These are phyloP conservation scores for Larix kaempferi DNA, from an alignment of 75 land plant genomes.

Conservation along the genomic window DNA sequence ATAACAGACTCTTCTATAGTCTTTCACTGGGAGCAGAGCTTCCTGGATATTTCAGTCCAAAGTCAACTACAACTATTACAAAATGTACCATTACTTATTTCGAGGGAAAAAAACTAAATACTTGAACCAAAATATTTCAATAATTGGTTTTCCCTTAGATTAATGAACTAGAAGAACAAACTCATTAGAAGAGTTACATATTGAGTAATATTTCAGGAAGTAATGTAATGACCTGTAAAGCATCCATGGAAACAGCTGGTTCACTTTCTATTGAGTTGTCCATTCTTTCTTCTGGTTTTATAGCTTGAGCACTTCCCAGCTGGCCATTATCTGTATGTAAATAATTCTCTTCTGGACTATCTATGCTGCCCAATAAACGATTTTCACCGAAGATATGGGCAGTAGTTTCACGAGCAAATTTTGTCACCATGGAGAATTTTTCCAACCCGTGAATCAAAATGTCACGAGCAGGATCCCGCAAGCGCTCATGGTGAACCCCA, in stretches of 20 bases:
- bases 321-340: neutral
- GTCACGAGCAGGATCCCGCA: conserved; percentile 82
- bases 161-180: neutral
- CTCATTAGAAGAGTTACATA: neutral
- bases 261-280: neutral
- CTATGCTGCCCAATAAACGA: conserved; percentile 28
- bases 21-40: no score
- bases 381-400: conserved; percentile 82
- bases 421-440: conserved; percentile 95
- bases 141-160: neutral
- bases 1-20: no score
- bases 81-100: no score
- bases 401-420: conserved; percentile 96
- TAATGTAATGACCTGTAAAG: neutral
- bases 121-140: neutral
- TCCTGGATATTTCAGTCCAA: no score
- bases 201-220: neutral
- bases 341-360: conserved; percentile 26
- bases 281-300: neutral
- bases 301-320: neutral
- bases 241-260: neutral
- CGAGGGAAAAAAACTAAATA: no score
- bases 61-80: no score
- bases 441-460: conserved; percentile 89
- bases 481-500: conserved; percentile 35